Base-by-base conservation (phyloP, 306 rosid species). In the Lotus japonicus region DNA sequence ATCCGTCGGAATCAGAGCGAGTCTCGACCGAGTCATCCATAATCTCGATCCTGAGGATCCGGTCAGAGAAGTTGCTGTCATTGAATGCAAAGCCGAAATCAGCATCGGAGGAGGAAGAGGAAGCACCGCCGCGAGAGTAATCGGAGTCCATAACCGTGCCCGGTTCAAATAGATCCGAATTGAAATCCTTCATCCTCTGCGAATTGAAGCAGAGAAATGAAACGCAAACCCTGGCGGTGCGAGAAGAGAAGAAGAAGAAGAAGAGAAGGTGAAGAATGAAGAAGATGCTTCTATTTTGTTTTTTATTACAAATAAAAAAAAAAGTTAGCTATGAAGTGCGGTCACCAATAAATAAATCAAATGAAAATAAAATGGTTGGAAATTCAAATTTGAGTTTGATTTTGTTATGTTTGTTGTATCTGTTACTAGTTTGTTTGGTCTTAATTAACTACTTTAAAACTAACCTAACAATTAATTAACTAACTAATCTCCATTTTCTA, bases 21-120 rank as follows among this genome's bases (percentile, higher is more conserved):
- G 79, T 21, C 60, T 90, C 89, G 4, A 78, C 65, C 0, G 79
- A 41, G 55, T 90, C 90, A 2, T 68, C 88, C 75, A 84, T 79
- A 63, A 94, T 78, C 80, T 90, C 96, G 80, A 94, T 85, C 35
- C 78, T 84, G 12, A 94, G 95, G 73, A 84, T 39, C 26, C 96
- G 90, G 54, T 94, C 97, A 21, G 96, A 94, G 88, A 90, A 94
- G 64, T 88, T 94, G 41, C 95, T 84, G 45, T 86, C 95, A 72
- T 89, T 84, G 59, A 92, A 92, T 46, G 98, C 97, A 79, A 92
- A 89, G 16, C 76, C 95, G 51, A 92, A 92, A 81, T 89, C 92
- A 3, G 89, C 83, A 18, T 89, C 98, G n/a, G 86, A 77, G 66
- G 85, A 56, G 9, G 92, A 75, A 55, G 70, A 31, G 7, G 36